A percentile compares a stretch with the other conserved stretches of the same genome.
phyloP scores from a whole-genome alignment of 257 asterid genomes.

The Primulina tabacum region DNA sequence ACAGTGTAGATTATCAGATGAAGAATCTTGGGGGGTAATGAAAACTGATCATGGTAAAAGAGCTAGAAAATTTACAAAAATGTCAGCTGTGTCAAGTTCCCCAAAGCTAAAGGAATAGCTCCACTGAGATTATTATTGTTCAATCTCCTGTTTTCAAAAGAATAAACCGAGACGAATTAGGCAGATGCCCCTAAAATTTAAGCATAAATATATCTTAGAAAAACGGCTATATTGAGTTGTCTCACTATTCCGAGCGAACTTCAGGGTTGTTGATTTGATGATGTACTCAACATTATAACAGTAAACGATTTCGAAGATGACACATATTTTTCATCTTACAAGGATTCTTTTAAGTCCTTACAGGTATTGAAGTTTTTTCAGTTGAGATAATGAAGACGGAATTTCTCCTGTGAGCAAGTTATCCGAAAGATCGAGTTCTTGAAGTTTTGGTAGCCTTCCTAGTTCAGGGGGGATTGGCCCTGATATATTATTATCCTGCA shows the following conservation, averaged over 20 bases:
- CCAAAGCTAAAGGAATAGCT: constrained; percentile 61
- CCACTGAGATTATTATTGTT: constrained; percentile 84
- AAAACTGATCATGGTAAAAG: constrained; percentile 4
- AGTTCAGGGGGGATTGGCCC: constrained; percentile 75
- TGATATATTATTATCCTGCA: constrained; percentile 76
- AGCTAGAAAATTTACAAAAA: constrained; percentile 55
- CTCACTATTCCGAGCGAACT: too few relatives aligned
- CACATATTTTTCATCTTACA: too few relatives aligned
- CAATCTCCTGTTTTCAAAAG: constrained; percentile 61
- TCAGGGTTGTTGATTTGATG: not conserved
- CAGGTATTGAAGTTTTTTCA: constrained; percentile 72
- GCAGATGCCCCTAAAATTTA: not conserved
- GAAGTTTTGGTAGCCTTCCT: constrained; percentile 62
- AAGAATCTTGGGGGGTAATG: constrained; percentile 3
- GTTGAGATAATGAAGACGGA: constrained; percentile 64
- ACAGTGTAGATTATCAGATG: constrained; percentile 15
- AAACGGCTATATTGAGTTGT: too few relatives aligned
- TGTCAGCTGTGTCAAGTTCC: constrained; percentile 74
- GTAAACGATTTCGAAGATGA: not conserved
- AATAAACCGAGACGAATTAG: not conserved
- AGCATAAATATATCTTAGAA: too few relatives aligned
- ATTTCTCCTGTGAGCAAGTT: constrained; percentile 62
- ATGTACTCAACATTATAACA: not conserved
- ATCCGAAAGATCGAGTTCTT: constrained; percentile 74
- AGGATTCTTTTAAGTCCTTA: constrained; percentile 31